These are phyloP conservation scores for Cryptosporidium meleagridis DNA, from an alignment of 169 alveolate species.

Conservation along the genomic window DNA sequence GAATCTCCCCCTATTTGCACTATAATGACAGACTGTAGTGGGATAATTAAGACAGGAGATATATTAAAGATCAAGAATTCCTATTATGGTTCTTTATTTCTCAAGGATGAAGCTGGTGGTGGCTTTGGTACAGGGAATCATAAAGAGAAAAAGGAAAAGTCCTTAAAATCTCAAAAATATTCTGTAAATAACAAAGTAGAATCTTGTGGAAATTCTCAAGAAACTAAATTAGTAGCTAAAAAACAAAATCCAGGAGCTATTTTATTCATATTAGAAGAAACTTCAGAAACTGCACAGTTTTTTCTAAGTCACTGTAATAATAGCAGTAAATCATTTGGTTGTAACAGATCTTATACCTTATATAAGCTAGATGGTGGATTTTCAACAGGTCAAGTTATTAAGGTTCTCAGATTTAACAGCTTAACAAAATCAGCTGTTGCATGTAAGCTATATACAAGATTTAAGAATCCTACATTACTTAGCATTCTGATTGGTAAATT, in stretches of 20 bases:
- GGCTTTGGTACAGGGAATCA: neutral
- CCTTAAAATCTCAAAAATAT: neutral
- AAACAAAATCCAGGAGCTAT: slow-evolving; percentile 56
- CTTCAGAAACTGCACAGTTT: slow-evolving; percentile 52
- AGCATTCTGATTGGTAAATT: slow-evolving; percentile 13
- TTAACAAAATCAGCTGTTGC: slow-evolving; percentile 40
- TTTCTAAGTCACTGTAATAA: slow-evolving; percentile 21
- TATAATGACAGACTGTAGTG: slow-evolving; percentile 70
- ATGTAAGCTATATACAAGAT: slow-evolving; percentile 32
- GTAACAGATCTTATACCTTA: slow-evolving; percentile 29
- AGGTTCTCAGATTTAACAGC: slow-evolving; percentile 10
- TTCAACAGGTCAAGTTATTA: slow-evolving; percentile 20
- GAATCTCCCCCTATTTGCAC: slow-evolving; percentile 67
- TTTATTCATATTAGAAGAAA: slow-evolving; percentile 46
- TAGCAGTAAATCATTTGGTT: slow-evolving; percentile 15
- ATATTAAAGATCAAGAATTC: slow-evolving; percentile 32
- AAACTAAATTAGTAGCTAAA: neutral
- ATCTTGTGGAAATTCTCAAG: neutral
- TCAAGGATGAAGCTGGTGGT: slow-evolving; percentile 11
- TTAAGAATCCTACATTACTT: neutral
- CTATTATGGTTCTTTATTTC: neutral
- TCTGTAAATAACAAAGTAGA: neutral
- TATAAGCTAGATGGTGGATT: slow-evolving; percentile 16
- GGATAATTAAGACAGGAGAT: slow-evolving; percentile 39
- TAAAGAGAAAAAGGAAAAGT: neutral